phyloP scores from a whole-genome alignment of 345 rosid species.

The Excoecaria agallocha region DNA sequence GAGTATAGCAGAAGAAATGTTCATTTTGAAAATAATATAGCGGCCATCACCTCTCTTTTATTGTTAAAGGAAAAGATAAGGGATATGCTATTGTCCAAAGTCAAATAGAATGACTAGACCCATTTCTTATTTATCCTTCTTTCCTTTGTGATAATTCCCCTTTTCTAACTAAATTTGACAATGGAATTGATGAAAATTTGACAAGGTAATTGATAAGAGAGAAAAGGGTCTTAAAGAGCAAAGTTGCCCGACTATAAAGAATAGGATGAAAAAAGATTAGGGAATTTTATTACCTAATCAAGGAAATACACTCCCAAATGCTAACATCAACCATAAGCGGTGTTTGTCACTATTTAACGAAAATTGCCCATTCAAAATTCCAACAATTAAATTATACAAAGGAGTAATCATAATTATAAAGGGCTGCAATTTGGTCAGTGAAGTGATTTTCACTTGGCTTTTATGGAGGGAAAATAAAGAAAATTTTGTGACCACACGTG shows the following conservation, averaged over 20 bases:
- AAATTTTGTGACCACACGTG: constrained; percentile 23
- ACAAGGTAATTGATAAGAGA: not conserved
- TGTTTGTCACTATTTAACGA: constrained; percentile 7
- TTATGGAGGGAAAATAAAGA: constrained; percentile 3
- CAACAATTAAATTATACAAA: not conserved
- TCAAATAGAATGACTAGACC: not conserved
- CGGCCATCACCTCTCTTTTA: too few relatives aligned
- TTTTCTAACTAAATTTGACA: constrained; percentile 3
- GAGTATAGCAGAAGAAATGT: too few relatives aligned
- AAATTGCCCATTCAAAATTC: not conserved
- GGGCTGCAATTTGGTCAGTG: constrained; percentile 3
- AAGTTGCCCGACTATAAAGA: not conserved
- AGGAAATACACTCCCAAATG: not conserved
- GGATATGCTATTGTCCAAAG: too few relatives aligned
- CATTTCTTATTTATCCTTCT: not conserved
- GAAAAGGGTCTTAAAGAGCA: not conserved
- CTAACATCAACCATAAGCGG: not conserved
- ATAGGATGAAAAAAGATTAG: not conserved
- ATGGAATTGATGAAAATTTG: too few relatives aligned
- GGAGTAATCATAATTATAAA: not conserved
- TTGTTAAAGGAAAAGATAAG: too few relatives aligned
- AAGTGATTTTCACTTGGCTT: constrained; percentile 8
- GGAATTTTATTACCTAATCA: not conserved
- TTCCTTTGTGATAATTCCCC: constrained; percentile 1
- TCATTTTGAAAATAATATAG: too few relatives aligned